Base-by-base conservation (phyloP, 148 eudicot genomes). In the Mesembryanthemum crystallinum region DNA sequence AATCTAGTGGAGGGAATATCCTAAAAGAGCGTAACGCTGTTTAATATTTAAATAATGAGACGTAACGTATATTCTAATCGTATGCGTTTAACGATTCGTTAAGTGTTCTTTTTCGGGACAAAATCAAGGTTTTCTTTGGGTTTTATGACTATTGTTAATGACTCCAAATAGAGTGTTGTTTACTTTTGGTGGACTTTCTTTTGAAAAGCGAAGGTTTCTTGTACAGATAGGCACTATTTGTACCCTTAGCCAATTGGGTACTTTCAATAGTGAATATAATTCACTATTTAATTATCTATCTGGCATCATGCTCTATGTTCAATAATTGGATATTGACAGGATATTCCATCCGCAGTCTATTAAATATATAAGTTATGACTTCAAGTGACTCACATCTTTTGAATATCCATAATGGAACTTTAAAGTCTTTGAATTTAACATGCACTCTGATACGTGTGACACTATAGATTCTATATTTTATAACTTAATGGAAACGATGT, bases 151-250 rank as follows among this genome's bases (percentile, higher is more conserved):
- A 35, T 35, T 35, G 39, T 35, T 35, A 35, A 28, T 69, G 49
- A 69, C 1, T 25, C 45, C 43, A 72, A 33, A 27, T 4, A 11
- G 7, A 57, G 0, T 64, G 3, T 20, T 51, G 37, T 6, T 32
- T 29, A 24, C 29, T 23, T 35, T 49, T 65, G 7, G 77, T 7
- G 65, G 72, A 71, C 52, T 71, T 78, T 79, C 35, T 67, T 73
- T 73, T 78, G 32, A 57, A 73, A 67, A 67, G 69, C 62, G 67
- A 66, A 18, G 18, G 57, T 58, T 60, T 43, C 57, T 12, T 72
- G 23, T 28, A 42, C 35, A 14, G 5, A 11, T 55, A n/a, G 67
- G 25, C 60, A 33, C 17, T 28, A n/a, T 42, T 58, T 17, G 54
- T 72, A 67, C 60, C 81, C 60, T 72, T 78, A 61, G 24, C 25